Evolutionary conservation across 2,329 filamentous ascomycete genomes (phyloP), one percentile per base, ranked within the genome.

Genomic region (Fusarium nodosum): DNA sequence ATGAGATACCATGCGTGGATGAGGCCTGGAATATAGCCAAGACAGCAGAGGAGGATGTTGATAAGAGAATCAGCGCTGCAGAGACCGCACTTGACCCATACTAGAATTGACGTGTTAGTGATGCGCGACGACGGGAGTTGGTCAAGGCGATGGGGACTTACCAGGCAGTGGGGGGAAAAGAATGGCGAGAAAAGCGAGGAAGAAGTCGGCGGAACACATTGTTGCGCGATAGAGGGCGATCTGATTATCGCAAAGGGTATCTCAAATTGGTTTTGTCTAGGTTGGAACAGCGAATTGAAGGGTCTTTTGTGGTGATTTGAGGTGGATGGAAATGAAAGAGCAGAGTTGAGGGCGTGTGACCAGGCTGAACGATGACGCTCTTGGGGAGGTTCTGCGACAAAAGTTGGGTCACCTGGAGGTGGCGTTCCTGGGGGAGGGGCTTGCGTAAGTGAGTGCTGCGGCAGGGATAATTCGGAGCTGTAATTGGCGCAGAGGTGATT

Each of bases 1-100:
- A 99, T 97, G 81, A 98, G 97, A 86, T 98, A 99, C 95, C 96
- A 98, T 68, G 94, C 89, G 83, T 99, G 96, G 4, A 99, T 83
- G 51, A 98, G 91, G 65, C 95, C 95, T 22, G 95, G 95, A 64
- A 98, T 81, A 77, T 86, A 93, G 74, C 91, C 92, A 24, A 95
- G 88, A 56, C 88, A 78, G 80, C 92, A 96, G 75, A 98, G 93
- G 47, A 94, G 91, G 79, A 98, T 90, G 84, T 99, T 99, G 85
- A 99, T 97, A 75, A 98, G 77, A 11, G 92, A 95, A 82, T 98
- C 96, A 60, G 91, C 93, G 67, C 90, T 92, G 85, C 96, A 99
- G 82, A 99, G 86, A 69, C 96, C 96, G 76, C 91, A 85, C 84
- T 98, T 99, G 65, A 99, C 93, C 96, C 96, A 99, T 75, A 99